A percentile compares a stretch with the other conserved stretches of the same genome.
Conservation (phyloP, 148 eudicot genomes). For the Pharnaceum exiguum region DNA sequence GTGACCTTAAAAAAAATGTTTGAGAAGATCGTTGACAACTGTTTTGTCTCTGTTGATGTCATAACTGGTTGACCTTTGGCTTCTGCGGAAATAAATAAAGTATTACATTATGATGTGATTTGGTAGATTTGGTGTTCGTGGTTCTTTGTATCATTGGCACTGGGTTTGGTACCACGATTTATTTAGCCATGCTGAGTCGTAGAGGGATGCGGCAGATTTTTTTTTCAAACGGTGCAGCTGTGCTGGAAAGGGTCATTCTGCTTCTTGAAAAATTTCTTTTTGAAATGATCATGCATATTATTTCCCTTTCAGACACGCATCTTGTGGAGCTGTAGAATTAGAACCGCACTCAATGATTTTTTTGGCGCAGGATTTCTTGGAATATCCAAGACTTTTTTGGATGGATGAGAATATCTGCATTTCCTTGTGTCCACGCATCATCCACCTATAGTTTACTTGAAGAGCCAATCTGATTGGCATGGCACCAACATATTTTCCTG, state of each 20-base stretch:
- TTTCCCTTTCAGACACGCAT: constrained; percentile 32
- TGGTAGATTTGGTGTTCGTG: no score
- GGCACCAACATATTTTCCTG: constrained; percentile 61
- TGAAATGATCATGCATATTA: constrained; percentile 28
- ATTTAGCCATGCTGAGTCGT: no score
- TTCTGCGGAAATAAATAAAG: no score
- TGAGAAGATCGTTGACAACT: no score
- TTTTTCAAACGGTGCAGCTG: background rate
- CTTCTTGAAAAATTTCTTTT: constrained; percentile 8
- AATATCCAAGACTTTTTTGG: constrained; percentile 57
- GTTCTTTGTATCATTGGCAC: no score
- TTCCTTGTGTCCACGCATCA: constrained; percentile 56
- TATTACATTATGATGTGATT: no score
- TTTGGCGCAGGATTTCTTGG: constrained; percentile 78
- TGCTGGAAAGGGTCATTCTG: constrained; percentile 12
- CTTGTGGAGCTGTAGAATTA: constrained; percentile 36
- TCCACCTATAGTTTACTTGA: constrained; percentile 51
- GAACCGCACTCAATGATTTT: constrained; percentile 61
- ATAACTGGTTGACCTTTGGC: no score
- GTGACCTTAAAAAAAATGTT: no score
- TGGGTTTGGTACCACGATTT: no score
- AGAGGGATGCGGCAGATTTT: no score
- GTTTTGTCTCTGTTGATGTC: no score
- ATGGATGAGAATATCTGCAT: constrained; percentile 58
- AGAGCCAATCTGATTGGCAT: constrained; percentile 62